phyloP scores from a whole-genome alignment of 306 rosid species.

The Lathyrus tuberosus region DNA sequence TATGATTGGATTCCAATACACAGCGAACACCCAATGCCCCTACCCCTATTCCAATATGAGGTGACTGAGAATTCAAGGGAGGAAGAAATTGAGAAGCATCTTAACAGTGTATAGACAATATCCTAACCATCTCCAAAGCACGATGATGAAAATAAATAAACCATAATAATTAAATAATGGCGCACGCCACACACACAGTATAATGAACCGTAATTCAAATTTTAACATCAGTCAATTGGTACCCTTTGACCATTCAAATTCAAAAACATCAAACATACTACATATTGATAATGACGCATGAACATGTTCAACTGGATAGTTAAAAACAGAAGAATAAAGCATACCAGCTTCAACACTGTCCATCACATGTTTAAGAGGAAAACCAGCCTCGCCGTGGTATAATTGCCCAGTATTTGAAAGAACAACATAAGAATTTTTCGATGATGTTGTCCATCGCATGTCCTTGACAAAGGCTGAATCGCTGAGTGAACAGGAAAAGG shows the following conservation, averaged over 20 bases:
- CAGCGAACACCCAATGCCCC: background rate
- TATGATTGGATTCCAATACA: constrained; percentile 4
- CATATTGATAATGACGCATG: constrained; percentile 3
- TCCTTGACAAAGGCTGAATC: constrained; percentile 65
- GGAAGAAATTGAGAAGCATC: constrained; percentile 9
- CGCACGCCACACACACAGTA: background rate
- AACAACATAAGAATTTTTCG: constrained; percentile 56
- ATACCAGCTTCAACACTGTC: constrained; percentile 83
- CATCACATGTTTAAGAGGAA: constrained; percentile 55
- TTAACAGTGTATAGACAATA: constrained; percentile 14
- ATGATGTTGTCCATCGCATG: constrained; percentile 65
- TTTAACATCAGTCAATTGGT: background rate
- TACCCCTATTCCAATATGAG: background rate
- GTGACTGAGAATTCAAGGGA: constrained; percentile 2
- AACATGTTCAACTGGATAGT: constrained; percentile 4
- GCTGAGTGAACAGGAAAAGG: constrained; percentile 54
- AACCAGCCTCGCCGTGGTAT: constrained; percentile 55
- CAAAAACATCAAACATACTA: constrained; percentile 23
- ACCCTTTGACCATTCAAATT: constrained; percentile 16
- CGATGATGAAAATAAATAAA: constrained; percentile 1
- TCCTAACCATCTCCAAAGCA: constrained; percentile 28
- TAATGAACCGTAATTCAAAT: constrained; percentile 9
- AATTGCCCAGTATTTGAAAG: constrained; percentile 69
- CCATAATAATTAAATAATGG: background rate
- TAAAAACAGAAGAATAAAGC: constrained; percentile 25